Evolutionary conservation across 345 rosid genomes (phyloP), one percentile per base, ranked within the genome.

Genomic region (Sisymbrium irio): DNA sequence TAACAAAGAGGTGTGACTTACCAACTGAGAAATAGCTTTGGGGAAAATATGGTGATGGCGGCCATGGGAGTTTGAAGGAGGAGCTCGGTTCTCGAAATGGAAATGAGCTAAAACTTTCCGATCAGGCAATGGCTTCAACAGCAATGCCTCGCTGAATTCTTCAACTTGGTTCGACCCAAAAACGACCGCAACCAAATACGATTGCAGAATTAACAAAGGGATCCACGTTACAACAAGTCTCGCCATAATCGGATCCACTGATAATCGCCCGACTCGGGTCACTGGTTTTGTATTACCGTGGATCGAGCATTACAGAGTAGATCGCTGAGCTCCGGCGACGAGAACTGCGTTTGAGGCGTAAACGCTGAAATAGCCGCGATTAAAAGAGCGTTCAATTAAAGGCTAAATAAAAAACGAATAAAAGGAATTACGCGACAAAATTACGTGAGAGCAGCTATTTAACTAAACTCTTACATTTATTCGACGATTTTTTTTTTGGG

Each of bases 11-110:
- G n/a, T 15, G 11, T 64, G 18, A 18, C 28, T 9, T 87, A 95
- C 98, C 94, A 92, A 84, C 82, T 90, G 99, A 65, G 97, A 82
- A 51, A 95, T 90, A 79, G 98, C 79, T 81, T 95, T 92, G n/a
- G 99, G 99, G 81, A 89, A 95, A 74, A 92, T 92, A 76, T 86
- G 99, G 73, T 85, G 99, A 78, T 85, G 97, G 71, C 83, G 88
- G 81, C 97, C 97, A 82, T 86, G 83, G 30, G 92, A 82, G n/a
- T 47, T 69, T 0, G 89, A 83, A 5, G 83, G 81, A 71, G 92
- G 87, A 64, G 97, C 89, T 69, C 67, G 78, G 75, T 75, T 89
- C 77, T 82, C 71, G 73, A 95, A 92, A 76, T 87, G 94, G 82
- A 95, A 95, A 78, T 88, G 96, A 35, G 98, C 86, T 69, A 92